Evolutionary conservation across 2,329 filamentous ascomycete species (phyloP).

Genomic region (Purpureocillium lavendulum): DNA sequence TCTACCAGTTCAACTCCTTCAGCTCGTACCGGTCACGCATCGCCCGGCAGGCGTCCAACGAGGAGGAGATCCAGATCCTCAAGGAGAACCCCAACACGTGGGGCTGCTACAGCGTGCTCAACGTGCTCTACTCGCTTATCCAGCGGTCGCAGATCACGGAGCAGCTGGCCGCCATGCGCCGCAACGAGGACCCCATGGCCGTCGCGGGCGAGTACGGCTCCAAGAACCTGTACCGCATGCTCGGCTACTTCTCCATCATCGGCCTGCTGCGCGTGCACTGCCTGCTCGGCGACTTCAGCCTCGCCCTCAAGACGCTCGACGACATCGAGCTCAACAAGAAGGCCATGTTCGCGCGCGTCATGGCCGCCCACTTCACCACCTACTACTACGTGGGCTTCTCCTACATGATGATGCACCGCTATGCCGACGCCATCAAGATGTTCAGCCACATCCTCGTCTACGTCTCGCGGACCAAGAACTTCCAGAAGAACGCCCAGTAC

Average conservation of each 20-base stretch:
- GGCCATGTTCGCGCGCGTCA: conserved; percentile 98
- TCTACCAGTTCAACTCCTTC: conserved; percentile 99
- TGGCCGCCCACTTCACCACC: conserved; percentile 98
- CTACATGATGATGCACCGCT: conserved; percentile 99
- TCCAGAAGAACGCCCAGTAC: conserved; percentile 98
- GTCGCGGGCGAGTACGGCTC: conserved; percentile 94
- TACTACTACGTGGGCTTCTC: conserved; percentile 99
- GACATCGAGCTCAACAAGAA: conserved; percentile 99
- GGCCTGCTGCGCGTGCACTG: conserved; percentile 93
- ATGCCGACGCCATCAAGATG: conserved; percentile 98
- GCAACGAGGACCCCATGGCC: conserved; percentile 77
- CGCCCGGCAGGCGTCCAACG: conserved; percentile 73
- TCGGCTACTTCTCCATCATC: conserved; percentile 99
- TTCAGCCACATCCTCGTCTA: conserved; percentile 99
- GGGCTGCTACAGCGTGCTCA: conserved; percentile 99
- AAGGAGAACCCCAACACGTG: conserved; percentile 97
- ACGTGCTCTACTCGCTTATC: conserved; percentile 98
- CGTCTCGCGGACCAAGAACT: conserved; percentile 98
- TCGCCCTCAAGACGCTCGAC: conserved; percentile 96
- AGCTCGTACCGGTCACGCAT: conserved; percentile 92
- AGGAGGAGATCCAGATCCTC: conserved; percentile 85
- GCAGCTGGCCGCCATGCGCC: conserved; percentile 90
- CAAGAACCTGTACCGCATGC: conserved; percentile 92
- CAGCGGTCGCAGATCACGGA: conserved; percentile 97
- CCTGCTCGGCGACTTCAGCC: conserved; percentile 92